Percentiles rank a stretch among this genome's conserved stretches.
Evolutionary conservation across 1,139 yeast species (phyloP).

Genomic region (Suhomyces wounanorum): DNA sequence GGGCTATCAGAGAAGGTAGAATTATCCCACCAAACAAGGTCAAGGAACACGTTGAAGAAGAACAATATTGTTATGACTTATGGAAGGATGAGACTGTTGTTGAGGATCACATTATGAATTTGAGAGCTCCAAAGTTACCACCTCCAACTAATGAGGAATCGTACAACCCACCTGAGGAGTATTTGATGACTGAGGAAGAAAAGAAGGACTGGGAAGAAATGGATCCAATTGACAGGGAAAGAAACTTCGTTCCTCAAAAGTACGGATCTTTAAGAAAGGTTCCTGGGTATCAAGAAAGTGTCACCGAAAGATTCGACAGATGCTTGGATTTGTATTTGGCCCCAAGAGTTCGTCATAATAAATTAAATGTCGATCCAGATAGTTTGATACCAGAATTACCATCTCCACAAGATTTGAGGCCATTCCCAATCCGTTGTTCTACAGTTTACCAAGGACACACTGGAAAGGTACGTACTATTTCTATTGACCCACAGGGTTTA

Average conservation of each 20-base stretch:
- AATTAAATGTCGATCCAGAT: conserved; percentile 93
- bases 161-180: conserved; percentile 97
- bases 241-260: conserved; percentile 81
- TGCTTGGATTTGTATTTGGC: conserved; percentile 92
- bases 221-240: conserved; percentile 78
- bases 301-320: conserved; percentile 92
- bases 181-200: conserved; percentile 79
- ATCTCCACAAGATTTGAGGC: conserved; percentile 93
- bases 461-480: conserved; percentile 77
- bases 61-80: conserved; percentile 63
- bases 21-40: conserved; percentile 72
- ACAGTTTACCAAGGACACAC: conserved; percentile 82
- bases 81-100: conserved; percentile 74
- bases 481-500: conserved; percentile 86
- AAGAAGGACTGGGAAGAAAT: conserved; percentile 66
- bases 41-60: conserved; percentile 54
- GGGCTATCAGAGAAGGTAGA: conserved; percentile 95
- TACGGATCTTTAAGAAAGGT: conserved; percentile 82
- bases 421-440: conserved; percentile 95
- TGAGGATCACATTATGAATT: conserved; percentile 76
- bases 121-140: conserved; percentile 91
- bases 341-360: conserved; percentile 91
- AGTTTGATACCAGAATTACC: conserved; percentile 95
- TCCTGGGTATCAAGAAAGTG: conserved; percentile 85
- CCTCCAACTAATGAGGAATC: conserved; percentile 98